These are phyloP conservation scores for Penicillium occitanis DNA, from an alignment of 2,329 filamentous ascomycete species.

Conservation along the genomic window DNA sequence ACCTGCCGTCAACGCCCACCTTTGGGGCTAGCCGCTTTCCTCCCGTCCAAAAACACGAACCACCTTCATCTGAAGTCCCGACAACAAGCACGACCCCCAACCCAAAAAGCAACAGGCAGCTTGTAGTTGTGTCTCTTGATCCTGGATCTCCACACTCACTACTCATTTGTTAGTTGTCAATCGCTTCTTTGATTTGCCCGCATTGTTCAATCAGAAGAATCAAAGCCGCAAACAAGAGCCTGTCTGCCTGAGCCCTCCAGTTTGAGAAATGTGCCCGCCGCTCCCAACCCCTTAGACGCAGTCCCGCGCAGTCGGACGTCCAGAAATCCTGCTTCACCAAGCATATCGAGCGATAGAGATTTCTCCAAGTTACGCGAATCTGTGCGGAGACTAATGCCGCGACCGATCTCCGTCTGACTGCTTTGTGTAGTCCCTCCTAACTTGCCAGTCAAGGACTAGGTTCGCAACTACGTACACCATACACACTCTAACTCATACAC, in stretches of 20 bases:
- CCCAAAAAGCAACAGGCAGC: not conserved
- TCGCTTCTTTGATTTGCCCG: constrained; percentile 9
- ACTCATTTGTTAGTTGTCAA: not conserved
- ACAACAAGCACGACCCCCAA: constrained; percentile 4
- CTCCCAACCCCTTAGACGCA: constrained; percentile 14
- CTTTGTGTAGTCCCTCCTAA: not conserved
- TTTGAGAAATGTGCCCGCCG: not conserved
- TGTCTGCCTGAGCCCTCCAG: not conserved
- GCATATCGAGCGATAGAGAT: not conserved
- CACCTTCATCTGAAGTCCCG: constrained; percentile 2
- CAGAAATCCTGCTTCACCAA: not conserved
- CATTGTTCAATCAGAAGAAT: constrained; percentile 5
- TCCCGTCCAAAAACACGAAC: constrained; percentile 8
- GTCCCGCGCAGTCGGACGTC: constrained; percentile 2
- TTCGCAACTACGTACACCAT: not conserved
- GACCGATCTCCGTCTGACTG: constrained; percentile 5
- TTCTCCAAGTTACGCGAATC: not conserved
- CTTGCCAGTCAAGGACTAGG: not conserved
- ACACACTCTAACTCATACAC: not conserved
- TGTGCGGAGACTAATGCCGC: constrained; percentile 6
- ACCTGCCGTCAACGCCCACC: constrained; percentile 2
- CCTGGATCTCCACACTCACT: constrained; percentile 2
- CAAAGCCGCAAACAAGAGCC: not conserved
- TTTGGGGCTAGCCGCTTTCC: constrained; percentile 9
- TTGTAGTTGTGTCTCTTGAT: not conserved